phyloP scores from a whole-genome alignment of 2,329 filamentous ascomycete genomes.

The Ophiognomonia clavigignenti-juglandacearum region DNA sequence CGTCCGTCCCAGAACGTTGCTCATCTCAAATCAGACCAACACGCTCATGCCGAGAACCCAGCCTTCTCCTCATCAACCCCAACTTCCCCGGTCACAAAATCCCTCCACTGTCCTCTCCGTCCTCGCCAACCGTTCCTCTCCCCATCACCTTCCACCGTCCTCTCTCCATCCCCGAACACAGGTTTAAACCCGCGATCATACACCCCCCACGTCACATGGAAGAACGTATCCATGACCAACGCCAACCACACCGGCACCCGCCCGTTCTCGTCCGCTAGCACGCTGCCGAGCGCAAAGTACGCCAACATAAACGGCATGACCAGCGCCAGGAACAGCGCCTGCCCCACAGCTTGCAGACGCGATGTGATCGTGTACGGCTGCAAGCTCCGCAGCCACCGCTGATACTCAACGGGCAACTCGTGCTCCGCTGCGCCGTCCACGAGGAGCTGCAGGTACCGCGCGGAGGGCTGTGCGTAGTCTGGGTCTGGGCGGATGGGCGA shows the following conservation, averaged over 20 bases:
- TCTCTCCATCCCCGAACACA: conserved; percentile 84
- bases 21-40: no score
- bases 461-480: conserved; percentile 75
- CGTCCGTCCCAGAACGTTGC: background rate
- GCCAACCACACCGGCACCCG: conserved; percentile 64
- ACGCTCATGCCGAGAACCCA: background rate
- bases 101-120: conserved; percentile 6
- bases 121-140: conserved; percentile 16
- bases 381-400: conserved; percentile 64
- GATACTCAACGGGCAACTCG: conserved; percentile 73
- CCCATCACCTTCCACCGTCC: conserved; percentile 33
- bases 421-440: conserved; percentile 75
- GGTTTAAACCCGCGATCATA: conserved; percentile 47
- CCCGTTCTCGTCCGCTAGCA: conserved; percentile 63
- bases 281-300: conserved; percentile 39
- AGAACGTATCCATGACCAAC: conserved; percentile 43
- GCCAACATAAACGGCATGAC: conserved; percentile 56
- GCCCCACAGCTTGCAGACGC: conserved; percentile 60
- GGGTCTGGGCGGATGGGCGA: conserved; percentile 55
- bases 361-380: conserved; percentile 68
- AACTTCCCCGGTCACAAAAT: conserved; percentile 6
- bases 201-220: conserved; percentile 41
- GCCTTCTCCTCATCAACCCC: conserved; percentile 15
- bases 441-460: conserved; percentile 78
- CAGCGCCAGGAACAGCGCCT: conserved; percentile 49